Base-by-base conservation (phyloP, 2,329 filamentous ascomycete genomes). In the Sporothrix inflata region DNA sequence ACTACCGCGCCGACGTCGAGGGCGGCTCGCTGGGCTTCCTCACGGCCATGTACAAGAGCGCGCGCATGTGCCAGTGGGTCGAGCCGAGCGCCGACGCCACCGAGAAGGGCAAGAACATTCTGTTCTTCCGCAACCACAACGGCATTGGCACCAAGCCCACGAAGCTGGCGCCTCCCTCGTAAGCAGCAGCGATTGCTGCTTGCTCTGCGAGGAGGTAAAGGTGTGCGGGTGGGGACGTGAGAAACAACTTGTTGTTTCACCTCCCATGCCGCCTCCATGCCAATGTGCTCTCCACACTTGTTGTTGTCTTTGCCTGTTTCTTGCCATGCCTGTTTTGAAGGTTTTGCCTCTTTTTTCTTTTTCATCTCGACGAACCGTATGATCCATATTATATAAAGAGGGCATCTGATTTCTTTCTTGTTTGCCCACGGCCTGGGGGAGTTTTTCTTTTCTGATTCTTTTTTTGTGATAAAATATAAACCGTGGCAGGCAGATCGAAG, bases 41-140 rank as follows among this genome's bases (percentile, higher is more conserved):
- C 79, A 88, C 87, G 81, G 90, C 93, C 77, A 84, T 99, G 81
- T 99, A 90, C 88, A 91, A 84, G 76, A 92, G 89, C 78, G 90
- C 93, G 57, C 90, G 96, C 74, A 90, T 88, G 89, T 99, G 96
- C 88, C 94, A 98, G 83, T 99, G 94, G 93, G 94, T 99, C 75
- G 96, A 99, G 90, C 94, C 94, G 71, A 94, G 90, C 79, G 92
- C 90, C 78, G 93, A 89, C 70, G 92, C 94, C 68, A 83, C 90
- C 79, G 95, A 94, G 45, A 91, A 94, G 78, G 91, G 90, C 80
- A 92, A 94, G 85, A 90, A 92, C 74, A 91, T 99, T 40, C 83
- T 97, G 71, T 98, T 99, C 89, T 99, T 92, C 91, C 90, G 95
- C 80, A 99, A 99, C 88, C 87, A 88, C 78, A 99, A 98, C 84